Base-by-base conservation (phyloP, 2,329 filamentous ascomycete genomes). In the Penicillium sp. region DNA sequence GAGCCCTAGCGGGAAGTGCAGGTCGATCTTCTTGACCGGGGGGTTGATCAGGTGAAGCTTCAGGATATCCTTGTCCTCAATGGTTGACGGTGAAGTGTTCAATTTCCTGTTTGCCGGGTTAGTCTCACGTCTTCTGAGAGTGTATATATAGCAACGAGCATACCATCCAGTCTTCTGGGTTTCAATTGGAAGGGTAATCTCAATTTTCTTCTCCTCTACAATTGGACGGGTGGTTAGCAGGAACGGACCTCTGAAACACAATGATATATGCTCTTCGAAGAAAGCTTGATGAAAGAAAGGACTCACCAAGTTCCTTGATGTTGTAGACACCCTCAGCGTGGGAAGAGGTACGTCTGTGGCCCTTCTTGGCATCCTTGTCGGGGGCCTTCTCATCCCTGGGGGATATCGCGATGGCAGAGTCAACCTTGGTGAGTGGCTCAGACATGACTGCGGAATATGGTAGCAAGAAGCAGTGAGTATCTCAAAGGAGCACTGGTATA, bases 21-120 rank as follows among this genome's bases (percentile, higher is more conserved):
- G 78, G 72, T 95, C 89, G 72, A 97, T 91, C 76, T 88, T 91
- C 80, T 93, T 94, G 70, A 97, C 81, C 31, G 86, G 83, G 42
- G 91, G 91, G 53, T 75, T 83, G 62, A 87, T 84, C 60, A 97
- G 82, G 54, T 78, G 75, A 69, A 90, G 83, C 75, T 90, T 90
- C 60, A 97, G 82, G 54, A 85, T 80, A 26, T 90, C 83, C 64
- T 85, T 85, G 61, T 96, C 91, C 28, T 96, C 90, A 44, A 96
- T 70, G 34, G 80, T 79, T 53, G 76, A 74, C 35, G 88, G 80
- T 31, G 89, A 91, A 47, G 84, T 87, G 80, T 97, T 97, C 68
- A 97, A 84, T 75, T 93, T 95, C 91, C 90, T 96, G 52, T 33
- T 24, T 44, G 45, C 53, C 31, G 52, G 40, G 32, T 3, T 28